Base-by-base conservation (phyloP, 1,284 basidiomycete species). In the Microbotryum saponariae region DNA sequence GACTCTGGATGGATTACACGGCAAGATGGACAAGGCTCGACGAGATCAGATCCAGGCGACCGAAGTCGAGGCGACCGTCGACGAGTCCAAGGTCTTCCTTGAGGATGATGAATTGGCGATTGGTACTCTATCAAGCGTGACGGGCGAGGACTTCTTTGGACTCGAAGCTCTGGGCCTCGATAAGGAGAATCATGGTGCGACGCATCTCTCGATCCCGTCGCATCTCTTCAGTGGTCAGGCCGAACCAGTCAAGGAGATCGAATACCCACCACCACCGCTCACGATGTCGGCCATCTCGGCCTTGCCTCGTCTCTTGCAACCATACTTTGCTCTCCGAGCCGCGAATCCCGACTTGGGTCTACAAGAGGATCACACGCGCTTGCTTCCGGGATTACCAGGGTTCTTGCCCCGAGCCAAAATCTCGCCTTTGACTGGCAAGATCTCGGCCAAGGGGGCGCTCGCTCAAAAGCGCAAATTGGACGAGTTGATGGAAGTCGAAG, bases 71-170 rank as follows among this genome's bases (percentile, higher is more conserved):
- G 37, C 37, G 14, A 42, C 37, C 23, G 75, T 79, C 20, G 78
- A 78, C 54, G 79, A 82, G 69, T 91, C 92, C 54, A 85, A 84
- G 29, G 79, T 94, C 58, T 91, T 94, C 73, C 88, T 87, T 47
- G 86, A 86, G 56, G 85, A 91, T 65, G 85, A 85, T 18, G 83
- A 78, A 48, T 55, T 44, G 59, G 60, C 5, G 70, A 87, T 86
- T 71, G 91, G 92, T 58, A 86, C 88, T 67, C 93, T 93, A 74
- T 87, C 90, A 0, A 88, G 90, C 58, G 82, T 85, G 25, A 81
- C 94, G 20, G 92, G 91, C 45, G 92, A 96, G 71, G 93, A 97
- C 76, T 96, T 92, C 76, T 83, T 97, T 42, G 93, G 92, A 21
- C 80, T 97, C 33, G 82, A 84, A 58, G 91, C 89, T 73, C 77